phyloP scores from a whole-genome alignment of 75 land plant species.

The Chamaecyparis obtusa region DNA sequence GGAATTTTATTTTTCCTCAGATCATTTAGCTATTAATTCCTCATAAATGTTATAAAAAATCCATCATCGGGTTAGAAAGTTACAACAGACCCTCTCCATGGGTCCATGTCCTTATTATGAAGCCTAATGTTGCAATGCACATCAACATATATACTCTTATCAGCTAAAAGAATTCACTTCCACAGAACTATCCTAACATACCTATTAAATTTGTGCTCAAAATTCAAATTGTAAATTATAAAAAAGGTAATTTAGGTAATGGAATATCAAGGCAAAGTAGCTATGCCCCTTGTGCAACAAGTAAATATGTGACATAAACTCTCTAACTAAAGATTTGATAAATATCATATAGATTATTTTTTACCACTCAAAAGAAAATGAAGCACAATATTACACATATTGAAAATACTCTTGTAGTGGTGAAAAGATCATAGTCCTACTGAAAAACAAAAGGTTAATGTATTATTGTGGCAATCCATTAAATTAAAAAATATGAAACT shows the following conservation, averaged over 20 bases:
- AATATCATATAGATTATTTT: neutral
- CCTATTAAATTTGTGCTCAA: no score
- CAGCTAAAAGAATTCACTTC: neutral
- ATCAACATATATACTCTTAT: neutral
- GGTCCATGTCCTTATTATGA: neutral
- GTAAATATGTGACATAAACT: neutral
- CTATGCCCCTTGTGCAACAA: neutral
- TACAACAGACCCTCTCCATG: neutral
- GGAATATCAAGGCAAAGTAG: neutral
- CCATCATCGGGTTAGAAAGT: neutral
- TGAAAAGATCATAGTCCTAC: neutral
- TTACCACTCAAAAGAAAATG: neutral
- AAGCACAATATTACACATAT: no score
- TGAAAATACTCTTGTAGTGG: neutral
- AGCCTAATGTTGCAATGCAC: neutral
- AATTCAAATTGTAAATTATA: neutral
- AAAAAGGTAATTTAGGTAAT: neutral
- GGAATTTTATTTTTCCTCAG: neutral
- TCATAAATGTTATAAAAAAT: neutral
- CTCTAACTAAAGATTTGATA: neutral
- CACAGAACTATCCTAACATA: neutral
- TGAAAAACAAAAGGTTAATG: neutral
- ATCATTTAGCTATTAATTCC: neutral
- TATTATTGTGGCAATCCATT: neutral
- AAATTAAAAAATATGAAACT: neutral